A percentile compares a stretch with the other conserved stretches of the same genome.
Evolutionary conservation across 257 asterid species (phyloP).

Genomic region (Nicotiana sylvestris): DNA sequence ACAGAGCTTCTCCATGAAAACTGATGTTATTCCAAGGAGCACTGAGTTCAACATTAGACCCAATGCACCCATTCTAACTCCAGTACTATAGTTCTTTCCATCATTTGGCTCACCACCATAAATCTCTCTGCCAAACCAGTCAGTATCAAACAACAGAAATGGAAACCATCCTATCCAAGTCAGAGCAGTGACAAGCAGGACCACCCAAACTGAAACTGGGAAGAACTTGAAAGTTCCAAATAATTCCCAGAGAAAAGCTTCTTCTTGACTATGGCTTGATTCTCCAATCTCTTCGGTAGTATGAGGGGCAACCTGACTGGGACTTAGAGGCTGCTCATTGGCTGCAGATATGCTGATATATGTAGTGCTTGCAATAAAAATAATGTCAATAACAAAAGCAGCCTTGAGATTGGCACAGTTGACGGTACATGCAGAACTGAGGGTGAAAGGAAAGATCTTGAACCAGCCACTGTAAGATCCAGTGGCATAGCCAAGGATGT

Average conservation of each 20-base stretch:
- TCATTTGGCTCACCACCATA: conserved; percentile 86
- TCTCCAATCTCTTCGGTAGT: conserved; percentile 35
- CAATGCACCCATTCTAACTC: conserved; percentile 85
- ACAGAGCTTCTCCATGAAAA: conserved; percentile 82
- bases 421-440: conserved; percentile 53
- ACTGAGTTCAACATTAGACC: conserved; percentile 83
- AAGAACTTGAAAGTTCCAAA: conserved; percentile 68
- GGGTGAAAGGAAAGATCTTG: conserved; percentile 71
- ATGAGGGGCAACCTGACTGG: conserved; percentile 22
- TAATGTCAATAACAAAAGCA: conserved; percentile 65
- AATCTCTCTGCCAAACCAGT: conserved; percentile 93
- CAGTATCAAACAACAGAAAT: conserved; percentile 73
- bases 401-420: conserved; percentile 90
- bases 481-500: conserved; percentile 78
- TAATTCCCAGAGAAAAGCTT: conserved; percentile 77
- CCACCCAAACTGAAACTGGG: conserved; percentile 60
- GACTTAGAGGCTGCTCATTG: conserved; percentile 49
- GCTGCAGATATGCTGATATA: conserved; percentile 62
- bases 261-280: conserved; percentile 44
- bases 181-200: conserved; percentile 69
- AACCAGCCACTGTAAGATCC: conserved; percentile 78
- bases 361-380: conserved; percentile 57
- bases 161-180: conserved; percentile 96
- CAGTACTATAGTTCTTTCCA: conserved; percentile 50
- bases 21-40: conserved; percentile 74